Conservation (phyloP, 176 grass and related monocot species). For the Triticum urartu region DNA sequence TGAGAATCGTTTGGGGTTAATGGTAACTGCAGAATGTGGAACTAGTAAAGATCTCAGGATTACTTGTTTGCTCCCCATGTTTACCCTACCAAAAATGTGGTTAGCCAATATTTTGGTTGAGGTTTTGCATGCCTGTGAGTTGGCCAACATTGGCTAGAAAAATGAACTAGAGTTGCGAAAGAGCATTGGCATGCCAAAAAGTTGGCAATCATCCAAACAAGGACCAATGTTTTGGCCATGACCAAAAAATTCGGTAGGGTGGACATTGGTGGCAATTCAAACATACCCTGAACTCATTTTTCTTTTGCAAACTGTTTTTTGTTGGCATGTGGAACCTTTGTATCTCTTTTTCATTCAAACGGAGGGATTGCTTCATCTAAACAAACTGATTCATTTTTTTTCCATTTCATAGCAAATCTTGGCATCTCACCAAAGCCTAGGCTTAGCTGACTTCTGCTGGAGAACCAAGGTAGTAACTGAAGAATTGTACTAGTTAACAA, state of each 20-base stretch:
- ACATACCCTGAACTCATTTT: not conserved
- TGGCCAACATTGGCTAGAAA: too few species aligned
- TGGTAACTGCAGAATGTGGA: not conserved
- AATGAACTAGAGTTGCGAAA: too few species aligned
- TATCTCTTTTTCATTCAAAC: not conserved
- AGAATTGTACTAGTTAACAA: not conserved
- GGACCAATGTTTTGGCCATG: too few species aligned
- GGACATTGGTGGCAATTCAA: too few species aligned
- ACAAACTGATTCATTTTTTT: not conserved
- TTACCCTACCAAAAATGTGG: too few species aligned
- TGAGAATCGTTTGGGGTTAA: not conserved
- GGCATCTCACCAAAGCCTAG: not conserved
- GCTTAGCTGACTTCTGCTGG: not conserved
- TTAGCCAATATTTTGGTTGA: too few species aligned
- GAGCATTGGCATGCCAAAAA: too few species aligned
- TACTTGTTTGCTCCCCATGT: not conserved
- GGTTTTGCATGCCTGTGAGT: too few species aligned
- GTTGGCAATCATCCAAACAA: too few species aligned
- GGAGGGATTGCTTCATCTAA: not conserved
- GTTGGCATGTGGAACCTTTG: not conserved
- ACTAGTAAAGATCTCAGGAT: not conserved
- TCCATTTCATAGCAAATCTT: not conserved
- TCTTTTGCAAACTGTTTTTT: not conserved
- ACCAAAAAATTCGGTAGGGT: too few species aligned
- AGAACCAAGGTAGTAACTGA: not conserved